These are phyloP conservation scores for Eustoma russellianum DNA, from an alignment of 257 asterid species.

Conservation along the genomic window DNA sequence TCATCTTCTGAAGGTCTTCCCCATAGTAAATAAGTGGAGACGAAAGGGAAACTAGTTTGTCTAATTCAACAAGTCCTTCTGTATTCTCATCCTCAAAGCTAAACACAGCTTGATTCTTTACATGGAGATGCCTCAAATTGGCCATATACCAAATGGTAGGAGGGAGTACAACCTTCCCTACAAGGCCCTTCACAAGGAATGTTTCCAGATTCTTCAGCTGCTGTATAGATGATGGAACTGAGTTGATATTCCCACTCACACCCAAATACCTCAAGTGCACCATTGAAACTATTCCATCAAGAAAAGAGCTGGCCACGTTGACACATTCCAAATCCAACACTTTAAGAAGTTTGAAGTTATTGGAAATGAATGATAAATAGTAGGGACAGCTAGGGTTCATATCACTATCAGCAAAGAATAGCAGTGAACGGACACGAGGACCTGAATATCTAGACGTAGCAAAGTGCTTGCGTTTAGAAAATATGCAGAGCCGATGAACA, in stretches of 20 bases:
- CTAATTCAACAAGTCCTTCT: neutral
- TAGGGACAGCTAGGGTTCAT: conserved; percentile 5
- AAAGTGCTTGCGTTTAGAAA: neutral
- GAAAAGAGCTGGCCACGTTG: neutral
- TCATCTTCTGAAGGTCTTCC: neutral
- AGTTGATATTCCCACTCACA: conserved; percentile 3
- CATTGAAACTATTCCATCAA: neutral
- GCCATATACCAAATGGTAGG: neutral
- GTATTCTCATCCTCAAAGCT: neutral
- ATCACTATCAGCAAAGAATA: neutral
- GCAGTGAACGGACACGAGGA: neutral
- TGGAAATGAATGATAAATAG: conserved; percentile 1
- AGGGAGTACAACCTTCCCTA: neutral
- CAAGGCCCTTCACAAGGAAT: conserved; percentile 6
- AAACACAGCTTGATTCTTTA: neutral
- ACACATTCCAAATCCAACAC: conserved; percentile 4
- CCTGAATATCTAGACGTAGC: neutral
- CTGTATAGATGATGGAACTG: conserved; percentile 5
- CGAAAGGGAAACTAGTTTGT: conserved; percentile 6
- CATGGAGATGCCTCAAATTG: neutral
- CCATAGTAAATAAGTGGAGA: neutral
- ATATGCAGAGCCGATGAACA: conserved; percentile 2
- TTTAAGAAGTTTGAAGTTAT: conserved; percentile 2
- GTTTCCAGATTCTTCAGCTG: conserved; percentile 4
- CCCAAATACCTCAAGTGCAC: conserved; percentile 1